Base-by-base conservation (phyloP, 768 basidiomycete species). In the Kwoniella sp. region DNA sequence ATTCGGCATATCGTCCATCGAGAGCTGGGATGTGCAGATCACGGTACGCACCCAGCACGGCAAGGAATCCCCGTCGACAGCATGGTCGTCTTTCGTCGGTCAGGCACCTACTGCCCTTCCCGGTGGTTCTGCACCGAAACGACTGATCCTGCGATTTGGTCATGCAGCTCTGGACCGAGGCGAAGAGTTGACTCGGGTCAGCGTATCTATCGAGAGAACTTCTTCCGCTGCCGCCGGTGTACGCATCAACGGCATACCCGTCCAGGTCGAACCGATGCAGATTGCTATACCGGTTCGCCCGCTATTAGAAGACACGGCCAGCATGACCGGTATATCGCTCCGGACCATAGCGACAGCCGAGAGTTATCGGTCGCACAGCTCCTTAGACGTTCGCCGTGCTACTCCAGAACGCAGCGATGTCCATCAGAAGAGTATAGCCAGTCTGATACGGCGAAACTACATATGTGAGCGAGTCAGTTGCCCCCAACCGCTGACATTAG, bases 11-110 rank as follows among this genome's bases (percentile, higher is more conserved):
- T 87, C 88, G 3, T 78, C 82, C 1, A 75, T 78, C 15, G 84
- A 86, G 56, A 86, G 88, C 23, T 96, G 88, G 90, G 89, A 90
- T 62, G 81, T 91, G 1, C 88, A 85, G 61, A 77, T 93, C 23
- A 79, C 84, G 4, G 66, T 68, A 33, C 65, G 60, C 47, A 60
- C 64, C 5, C 69, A 69, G 25, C 58, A 67, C 41, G 65, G 67
- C 11, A 63, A 69, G 39, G 65, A 60, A 15, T 65, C 69, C 3
- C 43, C 64, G 9, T 64, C 62, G 10, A 55, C 56, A n/a, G 48
- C 40, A 0, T 67, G 62, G 65, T 46, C 59, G 6, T 60, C 64
- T 3, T 62, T 67, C 36, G 63, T 70, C 37, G 68, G 71, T 15
- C 65, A 67, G 28, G 48, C 61, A 14, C 55, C 65, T 8, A 78